Evolutionary conservation across 2,329 filamentous ascomycete genomes (phyloP), one percentile per base, ranked within the genome.

Genomic region (Fusarium drepaniforme): DNA sequence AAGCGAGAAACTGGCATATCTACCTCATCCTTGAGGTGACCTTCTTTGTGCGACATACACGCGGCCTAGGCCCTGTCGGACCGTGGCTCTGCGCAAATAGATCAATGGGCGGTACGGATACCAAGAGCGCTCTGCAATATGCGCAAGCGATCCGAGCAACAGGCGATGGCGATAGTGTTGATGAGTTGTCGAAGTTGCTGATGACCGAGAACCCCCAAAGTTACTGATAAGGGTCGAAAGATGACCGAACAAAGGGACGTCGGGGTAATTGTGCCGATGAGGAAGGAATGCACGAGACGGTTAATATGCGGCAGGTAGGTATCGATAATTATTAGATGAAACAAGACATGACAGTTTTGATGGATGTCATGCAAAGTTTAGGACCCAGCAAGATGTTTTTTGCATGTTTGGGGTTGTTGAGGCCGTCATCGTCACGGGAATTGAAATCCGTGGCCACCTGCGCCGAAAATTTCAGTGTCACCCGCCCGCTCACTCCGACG

Each of bases 1-100:
- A 18, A 33, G 40, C 44, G 25, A 37, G 62, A n/a, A 28, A 15
- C 11, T 11, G 42, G 28, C 37, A 58, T 53, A 18, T 68, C 83
- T 83, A 88, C 87, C 87, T 90, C 89, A 89, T 91, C 88, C 79
- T 90, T 89, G 84, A 90, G 87, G 82, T 84, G 88, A 63, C 78
- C 78, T 68, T 77, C 80, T 71, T 76, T 80, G 75, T 80, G 77
- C 66, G 83, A 83, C 83, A 84, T 84, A 78, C 81, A 81, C 78
- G 67, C 78, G 68, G 77, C 69, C 74, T 68, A 64, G 74, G 73
- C 51, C 71, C 73, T 64, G 30, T 35, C 56, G 67, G 72, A 75
- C 75, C 67, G 64, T 60, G 42, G 63, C 66, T 60, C 21, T 51
- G 53, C n/a, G 68, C 62, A 64, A 25, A 56, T 37, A 56, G n/a